Evolutionary conservation across 2,329 filamentous ascomycete genomes (phyloP).

Genomic region (Ceratocystis diversiconidia): DNA sequence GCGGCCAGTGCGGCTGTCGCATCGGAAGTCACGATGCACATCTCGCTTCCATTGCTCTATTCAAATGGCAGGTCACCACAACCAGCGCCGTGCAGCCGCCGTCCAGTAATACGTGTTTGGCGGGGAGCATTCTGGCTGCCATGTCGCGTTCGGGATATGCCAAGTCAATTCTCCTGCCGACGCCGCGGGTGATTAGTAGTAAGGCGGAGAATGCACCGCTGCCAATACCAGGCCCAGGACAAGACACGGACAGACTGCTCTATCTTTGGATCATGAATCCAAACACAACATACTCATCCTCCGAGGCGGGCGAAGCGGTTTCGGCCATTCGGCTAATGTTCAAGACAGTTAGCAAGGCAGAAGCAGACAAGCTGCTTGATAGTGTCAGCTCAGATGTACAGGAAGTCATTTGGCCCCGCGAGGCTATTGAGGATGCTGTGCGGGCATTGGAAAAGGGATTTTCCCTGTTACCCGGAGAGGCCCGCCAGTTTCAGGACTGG

Average conservation of each 20-base stretch:
- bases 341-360: slow-evolving; percentile 28
- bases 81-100: slow-evolving; percentile 23
- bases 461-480: slow-evolving; percentile 37
- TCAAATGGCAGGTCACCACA: slow-evolving; percentile 42
- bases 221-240: neutral
- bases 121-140: slow-evolving; percentile 38
- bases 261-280: slow-evolving; percentile 43
- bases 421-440: slow-evolving; percentile 34
- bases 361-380: slow-evolving; percentile 37
- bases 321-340: slow-evolving; percentile 42
- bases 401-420: slow-evolving; percentile 40
- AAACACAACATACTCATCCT: slow-evolving; percentile 39
- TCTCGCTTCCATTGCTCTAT: slow-evolving; percentile 34
- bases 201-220: neutral
- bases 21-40: slow-evolving; percentile 36
- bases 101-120: slow-evolving; percentile 36
- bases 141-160: slow-evolving; percentile 43
- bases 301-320: slow-evolving; percentile 22
- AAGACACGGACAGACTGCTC: slow-evolving; percentile 22
- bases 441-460: slow-evolving; percentile 35
- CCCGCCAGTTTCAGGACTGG: slow-evolving; percentile 51
- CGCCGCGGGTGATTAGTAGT: slow-evolving; percentile 10
- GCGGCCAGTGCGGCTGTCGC: slow-evolving; percentile 32
- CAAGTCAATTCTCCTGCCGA: slow-evolving; percentile 38
- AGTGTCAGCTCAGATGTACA: slow-evolving; percentile 42